Conservation (phyloP, 116 monocot genomes). For the Phalaenopsis hybrid region DNA sequence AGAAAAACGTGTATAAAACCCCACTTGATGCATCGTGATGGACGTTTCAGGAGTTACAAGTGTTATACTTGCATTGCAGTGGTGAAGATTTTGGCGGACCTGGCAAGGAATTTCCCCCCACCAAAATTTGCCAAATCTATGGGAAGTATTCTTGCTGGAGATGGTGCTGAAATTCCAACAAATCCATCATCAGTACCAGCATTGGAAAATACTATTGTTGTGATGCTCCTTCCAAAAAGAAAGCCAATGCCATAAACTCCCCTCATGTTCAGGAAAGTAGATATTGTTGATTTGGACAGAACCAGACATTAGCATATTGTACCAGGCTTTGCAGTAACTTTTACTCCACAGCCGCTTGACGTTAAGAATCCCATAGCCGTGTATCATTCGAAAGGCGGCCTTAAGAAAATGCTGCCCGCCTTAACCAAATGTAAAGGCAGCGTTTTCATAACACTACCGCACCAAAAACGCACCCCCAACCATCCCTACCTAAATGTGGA, state of each 20-base stretch:
- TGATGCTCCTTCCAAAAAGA: conserved; percentile 70
- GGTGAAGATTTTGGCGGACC: conserved; percentile 21
- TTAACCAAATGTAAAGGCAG: too few species aligned
- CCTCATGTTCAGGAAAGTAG: conserved; percentile 74
- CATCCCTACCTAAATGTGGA: too few species aligned
- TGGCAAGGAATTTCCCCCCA: conserved; percentile 78
- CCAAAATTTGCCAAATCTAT: conserved; percentile 79
- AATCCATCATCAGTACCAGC: conserved; percentile 72
- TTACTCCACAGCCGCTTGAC: neutral
- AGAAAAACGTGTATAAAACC: too few species aligned
- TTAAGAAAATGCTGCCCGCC: too few species aligned
- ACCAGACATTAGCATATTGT: conserved; percentile 88
- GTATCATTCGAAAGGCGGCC: too few species aligned
- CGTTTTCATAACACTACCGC: too few species aligned
- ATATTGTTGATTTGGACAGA: conserved; percentile 80
- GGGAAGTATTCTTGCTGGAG: conserved; percentile 84
- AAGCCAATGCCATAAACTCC: conserved; percentile 78
- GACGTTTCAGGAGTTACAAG: too few species aligned
- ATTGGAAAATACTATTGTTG: conserved; percentile 63
- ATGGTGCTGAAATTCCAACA: conserved; percentile 92
- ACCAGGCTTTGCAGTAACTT: conserved; percentile 85
- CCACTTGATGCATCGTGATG: too few species aligned
- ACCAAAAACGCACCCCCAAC: too few species aligned
- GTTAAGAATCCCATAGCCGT: too few species aligned
- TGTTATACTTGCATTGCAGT: too few species aligned